phyloP scores from a whole-genome alignment of 805 yeast species.

The Candida patagonica region DNA sequence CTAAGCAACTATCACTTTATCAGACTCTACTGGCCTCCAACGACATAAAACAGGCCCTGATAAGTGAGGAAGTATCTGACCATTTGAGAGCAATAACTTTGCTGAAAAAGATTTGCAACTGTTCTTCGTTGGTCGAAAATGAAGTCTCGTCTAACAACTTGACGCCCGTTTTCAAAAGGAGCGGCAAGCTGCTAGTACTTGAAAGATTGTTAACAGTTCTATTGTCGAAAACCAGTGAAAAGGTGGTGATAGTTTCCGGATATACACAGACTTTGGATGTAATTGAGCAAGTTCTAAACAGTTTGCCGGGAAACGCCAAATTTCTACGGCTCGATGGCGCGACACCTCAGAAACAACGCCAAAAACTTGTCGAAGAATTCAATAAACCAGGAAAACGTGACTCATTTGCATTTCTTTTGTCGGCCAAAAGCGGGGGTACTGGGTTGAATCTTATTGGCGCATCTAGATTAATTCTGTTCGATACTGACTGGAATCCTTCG shows the following conservation, averaged over 20 bases:
- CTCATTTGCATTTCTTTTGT: conserved; percentile 60
- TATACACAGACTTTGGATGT: conserved; percentile 81
- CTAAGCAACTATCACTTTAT: conserved; percentile 48
- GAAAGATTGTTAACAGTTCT: conserved; percentile 48
- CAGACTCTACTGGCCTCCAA: conserved; percentile 36
- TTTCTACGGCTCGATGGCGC: conserved; percentile 75
- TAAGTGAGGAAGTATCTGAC: conserved; percentile 22
- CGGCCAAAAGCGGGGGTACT: conserved; percentile 90
- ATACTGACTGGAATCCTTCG: conserved; percentile 97
- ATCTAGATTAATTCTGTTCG: conserved; percentile 72
- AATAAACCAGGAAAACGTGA: conserved; percentile 37
- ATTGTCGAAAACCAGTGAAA: conserved; percentile 42
- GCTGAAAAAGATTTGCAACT: conserved; percentile 74
- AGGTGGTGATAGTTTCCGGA: conserved; percentile 78
- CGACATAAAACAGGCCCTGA: conserved; percentile 24
- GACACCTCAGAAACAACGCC: conserved; percentile 60
- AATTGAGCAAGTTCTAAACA: conserved; percentile 45
- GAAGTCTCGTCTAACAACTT: conserved; percentile 34
- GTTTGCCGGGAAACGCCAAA: conserved; percentile 27
- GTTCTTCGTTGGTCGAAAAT: conserved; percentile 51
- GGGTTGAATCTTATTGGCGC: conserved; percentile 90
- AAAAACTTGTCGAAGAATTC: conserved; percentile 56
- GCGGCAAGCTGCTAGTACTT: conserved; percentile 60
- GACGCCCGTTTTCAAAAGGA: conserved; percentile 2
- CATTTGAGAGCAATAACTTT: conserved; percentile 63